phyloP scores from a whole-genome alignment of 495 filamentous ascomycete genomes.

The Rhypophila decipiens region DNA sequence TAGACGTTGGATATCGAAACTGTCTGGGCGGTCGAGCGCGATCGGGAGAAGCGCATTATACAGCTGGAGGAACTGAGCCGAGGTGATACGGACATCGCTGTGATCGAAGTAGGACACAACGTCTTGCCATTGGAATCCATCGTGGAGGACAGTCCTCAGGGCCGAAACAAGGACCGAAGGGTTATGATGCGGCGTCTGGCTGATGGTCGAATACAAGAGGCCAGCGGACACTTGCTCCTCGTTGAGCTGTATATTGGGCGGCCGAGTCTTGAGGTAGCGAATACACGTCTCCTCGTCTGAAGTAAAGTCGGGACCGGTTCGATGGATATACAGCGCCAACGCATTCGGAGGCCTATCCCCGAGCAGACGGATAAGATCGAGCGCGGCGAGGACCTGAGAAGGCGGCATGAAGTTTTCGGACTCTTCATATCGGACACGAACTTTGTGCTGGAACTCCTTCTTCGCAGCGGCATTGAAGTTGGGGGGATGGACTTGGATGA shows the following conservation, averaged over 20 bases:
- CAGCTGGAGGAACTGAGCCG: slow-evolving; percentile 71
- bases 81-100: slow-evolving; percentile 63
- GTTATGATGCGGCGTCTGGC: slow-evolving; percentile 66
- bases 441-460: slow-evolving; percentile 57
- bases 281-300: slow-evolving; percentile 42
- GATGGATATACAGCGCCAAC: slow-evolving; percentile 72
- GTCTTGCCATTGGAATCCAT: slow-evolving; percentile 73
- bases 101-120: slow-evolving; percentile 82
- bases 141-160: slow-evolving; percentile 36
- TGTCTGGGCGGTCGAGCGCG: slow-evolving; percentile 48
- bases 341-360: slow-evolving; percentile 52
- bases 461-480: slow-evolving; percentile 74
- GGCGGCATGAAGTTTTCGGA: slow-evolving; percentile 55
- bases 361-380: slow-evolving; percentile 67
- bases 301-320: slow-evolving; percentile 58
- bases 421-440: slow-evolving; percentile 57
- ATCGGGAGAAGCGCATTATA: slow-evolving; percentile 68
- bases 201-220: slow-evolving; percentile 68
- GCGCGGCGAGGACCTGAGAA: slow-evolving; percentile 62
- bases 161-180: slow-evolving; percentile 63
- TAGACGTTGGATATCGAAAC: slow-evolving; percentile 68
- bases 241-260: slow-evolving; percentile 59
- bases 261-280: slow-evolving; percentile 54
- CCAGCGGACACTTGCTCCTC: slow-evolving; percentile 79
- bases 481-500: slow-evolving; percentile 72